These are phyloP conservation scores for Garcia nutans DNA, from an alignment of 345 rosid genomes.

Conservation along the genomic window DNA sequence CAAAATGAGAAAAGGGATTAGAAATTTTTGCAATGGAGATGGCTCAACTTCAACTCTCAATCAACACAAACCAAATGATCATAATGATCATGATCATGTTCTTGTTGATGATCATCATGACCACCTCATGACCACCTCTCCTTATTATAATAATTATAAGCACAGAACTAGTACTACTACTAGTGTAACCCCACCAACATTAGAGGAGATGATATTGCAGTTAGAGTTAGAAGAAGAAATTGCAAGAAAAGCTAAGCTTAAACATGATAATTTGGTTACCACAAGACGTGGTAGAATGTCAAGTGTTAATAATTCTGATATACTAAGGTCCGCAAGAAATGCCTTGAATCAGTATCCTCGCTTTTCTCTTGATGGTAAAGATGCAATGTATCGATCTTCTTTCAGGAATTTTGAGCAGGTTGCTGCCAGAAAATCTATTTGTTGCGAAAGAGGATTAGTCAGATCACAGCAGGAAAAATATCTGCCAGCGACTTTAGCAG, in stretches of 20 bases:
- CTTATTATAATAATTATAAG: neutral
- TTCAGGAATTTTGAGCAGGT: slow-evolving; percentile 40
- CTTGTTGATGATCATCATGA: neutral
- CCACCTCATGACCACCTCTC: slow-evolving; percentile 17
- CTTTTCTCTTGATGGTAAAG: slow-evolving; percentile 86
- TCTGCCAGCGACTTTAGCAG: slow-evolving; percentile 43
- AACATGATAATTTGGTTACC: slow-evolving; percentile 12
- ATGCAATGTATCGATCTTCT: slow-evolving; percentile 85
- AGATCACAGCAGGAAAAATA: neutral
- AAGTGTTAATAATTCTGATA: slow-evolving; percentile 76
- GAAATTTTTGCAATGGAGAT: slow-evolving; percentile 54
- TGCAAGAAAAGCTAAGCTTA: slow-evolving; percentile 48
- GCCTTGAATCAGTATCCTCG: slow-evolving; percentile 92
- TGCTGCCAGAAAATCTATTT: slow-evolving; percentile 39
- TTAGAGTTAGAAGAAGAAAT: slow-evolving; percentile 76
- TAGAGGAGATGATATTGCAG: slow-evolving; percentile 85
- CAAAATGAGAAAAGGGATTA: slow-evolving; percentile 68
- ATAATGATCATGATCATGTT: neutral
- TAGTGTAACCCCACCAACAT: slow-evolving; percentile 30
- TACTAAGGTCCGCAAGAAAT: slow-evolving; percentile 71
- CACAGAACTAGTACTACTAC: neutral
- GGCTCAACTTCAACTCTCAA: slow-evolving; percentile 73
- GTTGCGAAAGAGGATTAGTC: slow-evolving; percentile 31
- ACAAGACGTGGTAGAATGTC: slow-evolving; percentile 53
- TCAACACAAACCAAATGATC: slow-evolving; percentile 30